phyloP scores from a whole-genome alignment of 352 stramenopile genomes.

The Globisporangium yorkense region DNA sequence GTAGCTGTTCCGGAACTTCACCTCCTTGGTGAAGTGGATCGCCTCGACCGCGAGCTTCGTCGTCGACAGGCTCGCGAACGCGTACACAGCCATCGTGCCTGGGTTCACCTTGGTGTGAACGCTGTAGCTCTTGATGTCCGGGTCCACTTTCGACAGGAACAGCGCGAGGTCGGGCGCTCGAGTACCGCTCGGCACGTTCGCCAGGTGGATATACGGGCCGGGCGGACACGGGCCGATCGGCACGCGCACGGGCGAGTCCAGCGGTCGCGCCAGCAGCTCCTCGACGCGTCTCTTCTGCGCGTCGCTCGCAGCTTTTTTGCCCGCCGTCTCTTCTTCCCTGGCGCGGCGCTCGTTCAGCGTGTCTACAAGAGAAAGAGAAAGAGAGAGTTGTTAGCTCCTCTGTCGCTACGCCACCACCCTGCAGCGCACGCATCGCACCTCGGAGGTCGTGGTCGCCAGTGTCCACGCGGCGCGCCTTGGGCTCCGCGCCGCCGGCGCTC shows the following conservation, averaged over 20 bases:
- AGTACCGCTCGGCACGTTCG: slow-evolving; percentile 46
- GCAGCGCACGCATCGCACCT: neutral
- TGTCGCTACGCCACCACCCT: neutral
- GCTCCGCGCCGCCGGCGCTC: neutral
- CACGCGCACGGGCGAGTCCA: slow-evolving; percentile 6
- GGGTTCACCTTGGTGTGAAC: slow-evolving; percentile 61
- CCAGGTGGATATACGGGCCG: slow-evolving; percentile 64
- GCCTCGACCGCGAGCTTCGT: slow-evolving; percentile 43
- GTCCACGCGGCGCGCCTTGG: neutral
- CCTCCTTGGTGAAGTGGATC: slow-evolving; percentile 37
- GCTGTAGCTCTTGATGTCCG: slow-evolving; percentile 28
- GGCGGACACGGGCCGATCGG: slow-evolving; percentile 34
- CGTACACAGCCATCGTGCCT: slow-evolving; percentile 27
- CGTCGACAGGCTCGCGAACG: slow-evolving; percentile 60
- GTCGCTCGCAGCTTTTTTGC: slow-evolving; percentile 1
- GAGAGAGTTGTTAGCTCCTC: neutral
- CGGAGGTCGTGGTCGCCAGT: neutral
- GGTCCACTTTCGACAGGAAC: slow-evolving; percentile 46
- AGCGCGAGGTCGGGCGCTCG: slow-evolving; percentile 36
- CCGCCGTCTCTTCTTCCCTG: slow-evolving; percentile 5
- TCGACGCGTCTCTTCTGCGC: slow-evolving; percentile 11
- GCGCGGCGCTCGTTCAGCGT: slow-evolving; percentile 2
- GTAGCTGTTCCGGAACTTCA: slow-evolving; percentile 29
- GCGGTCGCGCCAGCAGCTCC: neutral
- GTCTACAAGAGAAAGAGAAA: neutral